phyloP scores from a whole-genome alignment of 2,329 filamentous ascomycete genomes.

The Phoma sp. region DNA sequence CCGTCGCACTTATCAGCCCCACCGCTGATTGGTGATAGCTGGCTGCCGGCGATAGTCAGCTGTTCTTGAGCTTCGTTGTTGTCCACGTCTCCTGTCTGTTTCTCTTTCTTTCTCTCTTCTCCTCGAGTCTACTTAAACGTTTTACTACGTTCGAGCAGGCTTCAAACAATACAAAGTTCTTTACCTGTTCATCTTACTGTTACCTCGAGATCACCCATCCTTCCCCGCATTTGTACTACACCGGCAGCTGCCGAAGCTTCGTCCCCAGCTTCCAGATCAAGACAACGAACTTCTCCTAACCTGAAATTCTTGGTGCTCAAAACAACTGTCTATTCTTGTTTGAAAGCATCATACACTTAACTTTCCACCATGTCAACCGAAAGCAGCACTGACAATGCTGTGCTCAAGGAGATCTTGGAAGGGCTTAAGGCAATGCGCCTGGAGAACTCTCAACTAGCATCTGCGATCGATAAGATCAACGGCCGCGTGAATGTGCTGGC shows the following conservation, averaged over 20 bases:
- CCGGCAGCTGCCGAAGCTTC: slow-evolving; percentile 18
- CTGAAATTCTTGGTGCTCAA: slow-evolving; percentile 1
- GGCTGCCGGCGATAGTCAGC: slow-evolving; percentile 25
- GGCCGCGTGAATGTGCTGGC: slow-evolving; percentile 68
- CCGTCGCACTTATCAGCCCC: slow-evolving; percentile 43
- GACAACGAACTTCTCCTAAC: slow-evolving; percentile 7
- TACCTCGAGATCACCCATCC: neutral
- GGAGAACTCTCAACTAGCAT: slow-evolving; percentile 63
- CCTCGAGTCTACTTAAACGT: slow-evolving; percentile 17
- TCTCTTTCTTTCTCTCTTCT: slow-evolving; percentile 15
- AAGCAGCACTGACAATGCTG: slow-evolving; percentile 42
- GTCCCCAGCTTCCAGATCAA: slow-evolving; percentile 7
- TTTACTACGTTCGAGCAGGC: slow-evolving; percentile 13
- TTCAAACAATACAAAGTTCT: neutral
- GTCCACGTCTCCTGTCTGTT: slow-evolving; percentile 12
- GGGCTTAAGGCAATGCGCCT: slow-evolving; percentile 63
- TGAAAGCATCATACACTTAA: slow-evolving; percentile 2
- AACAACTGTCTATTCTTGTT: slow-evolving; percentile 8
- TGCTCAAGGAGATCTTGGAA: slow-evolving; percentile 64
- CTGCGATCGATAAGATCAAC: slow-evolving; percentile 66
- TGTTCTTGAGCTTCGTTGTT: slow-evolving; percentile 20
- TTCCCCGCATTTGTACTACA: slow-evolving; percentile 20
- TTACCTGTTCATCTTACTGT: neutral
- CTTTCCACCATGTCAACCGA: slow-evolving; percentile 39
- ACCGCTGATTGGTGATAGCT: slow-evolving; percentile 33